Base-by-base conservation (phyloP, 305 asterid genomes). In the Lippia alba region DNA sequence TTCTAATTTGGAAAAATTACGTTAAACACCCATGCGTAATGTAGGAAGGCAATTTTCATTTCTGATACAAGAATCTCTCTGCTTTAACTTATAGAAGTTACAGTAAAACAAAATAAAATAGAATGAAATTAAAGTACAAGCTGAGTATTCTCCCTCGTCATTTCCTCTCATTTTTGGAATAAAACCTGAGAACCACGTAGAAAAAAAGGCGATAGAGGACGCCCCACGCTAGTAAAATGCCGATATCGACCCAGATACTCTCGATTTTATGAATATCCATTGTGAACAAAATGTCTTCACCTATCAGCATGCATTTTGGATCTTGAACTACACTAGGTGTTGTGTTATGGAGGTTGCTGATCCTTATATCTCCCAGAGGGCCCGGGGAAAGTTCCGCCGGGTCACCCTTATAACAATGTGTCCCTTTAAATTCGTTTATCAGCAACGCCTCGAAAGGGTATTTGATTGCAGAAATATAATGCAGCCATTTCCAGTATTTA, bases 401-500 rank as follows among this genome's bases (percentile, higher is more conserved):
- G 0, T 67, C 56, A 0, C 98, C 98, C 4, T 66, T 67, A 33
- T 92, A 90, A 48, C 98, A 92, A 20, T 75, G 36, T 12, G 17
- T 39, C 19, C 92, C 91, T 56, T 89, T 85, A 79, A 92, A 92
- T 70, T 92, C 98, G 58, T 85, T 92, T 58, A 92, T 83, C 24
- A 92, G 71, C 82, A 88, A 61, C 4, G 96, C 98, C 78, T 92
- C 98, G 12, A 90, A 92, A 14, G 98, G 98, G 77, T 92, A 92
- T 73, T 90, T 92, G 76, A 92, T 90, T 20, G 97, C 96, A 11
- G 97, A 92, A 12, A 92, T 84, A 61, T 92, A 90, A 68, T 92
- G 96, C 61, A 89, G 81, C 98, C 98, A 92, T 73, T 76, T 77
- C 98, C 98, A 92, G 70, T 76, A 82, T 0, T 6, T 7, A 0